Base-by-base conservation (phyloP, 1,284 basidiomycete genomes). In the Pseudozyma hubeiensis region DNA sequence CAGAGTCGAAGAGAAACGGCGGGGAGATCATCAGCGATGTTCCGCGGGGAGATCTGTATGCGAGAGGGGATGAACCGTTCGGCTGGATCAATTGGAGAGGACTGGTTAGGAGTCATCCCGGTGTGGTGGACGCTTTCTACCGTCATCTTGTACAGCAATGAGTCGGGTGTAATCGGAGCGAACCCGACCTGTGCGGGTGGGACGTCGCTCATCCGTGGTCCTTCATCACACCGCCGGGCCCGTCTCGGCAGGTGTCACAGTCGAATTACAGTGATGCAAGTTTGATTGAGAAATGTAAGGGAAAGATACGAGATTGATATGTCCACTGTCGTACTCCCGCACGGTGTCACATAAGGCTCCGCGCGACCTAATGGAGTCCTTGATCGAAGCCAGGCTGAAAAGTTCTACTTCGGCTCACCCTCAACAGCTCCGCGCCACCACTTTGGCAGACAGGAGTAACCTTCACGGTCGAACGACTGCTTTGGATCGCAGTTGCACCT, bases 401-500 rank as follows among this genome's bases (percentile, higher is more conserved):
- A 14, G n/a, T n/a, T 14, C 54, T 19, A 75, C 48, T 75, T 71
- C 14, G 73, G 73, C 41, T 70, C 59, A n/a, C 78, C 76, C 52
- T 80, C 73, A 0, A 72, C 65, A 4, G 78, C 63, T 5, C 74
- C 75, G 4, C 63, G 43, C 79, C 77, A 79, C 75, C 77, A 81
- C 44, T 77, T 61, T 13, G 69, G 74, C 49, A 81, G 58, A 53
- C 81, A 82, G 10, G 69, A 72, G 53, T 79, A 82, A 1, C 58
- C 68, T 11, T 81, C 78, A 6, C 64, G 19, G 46, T 80, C 81
- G 29, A 77, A 79, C 5, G 75, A 77, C 66, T 78, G 71, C 37
- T 80, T 62, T 2, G 81, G 81, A 34, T 83, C 75, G 46, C 81
- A 83, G 29, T 75, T 67, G 69, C 81, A 83, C 34, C 61, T 64